Evolutionary conservation across 2,329 filamentous ascomycete species (phyloP), one percentile per base, ranked within the genome.

Genomic region (Penicillium frequentans): DNA sequence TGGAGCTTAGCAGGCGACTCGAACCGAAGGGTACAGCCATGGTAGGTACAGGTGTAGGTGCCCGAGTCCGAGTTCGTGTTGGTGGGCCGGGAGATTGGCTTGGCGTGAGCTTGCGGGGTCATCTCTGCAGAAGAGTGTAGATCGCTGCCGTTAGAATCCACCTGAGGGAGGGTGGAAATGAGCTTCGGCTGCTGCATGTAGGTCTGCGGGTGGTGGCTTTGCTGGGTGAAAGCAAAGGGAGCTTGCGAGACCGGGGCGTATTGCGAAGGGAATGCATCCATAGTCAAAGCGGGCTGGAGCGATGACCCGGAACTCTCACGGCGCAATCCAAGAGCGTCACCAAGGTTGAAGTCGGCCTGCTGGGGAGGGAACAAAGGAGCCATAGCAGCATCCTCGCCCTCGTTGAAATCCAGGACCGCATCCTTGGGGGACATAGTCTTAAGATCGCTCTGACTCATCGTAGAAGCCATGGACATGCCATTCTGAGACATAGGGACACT

Each of bases 381-480:
- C 66, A 89, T 86, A 57, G 86, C 86, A 5, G 84, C 77, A 48
- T 89, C 88, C 19, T 88, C 86, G 0, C 81, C 75, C 39, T 95
- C 91, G 59, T 88, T 85, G 70, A 93, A 96, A 58, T 97, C 93
- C 49, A 97, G 77, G 58, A 96, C 77, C 1, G 93, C 90, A 68
- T 98, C 93, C 76, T 96, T 96, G 24, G 93, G 95, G 1, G 93
- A 98, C 47, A 99, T 96, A 0, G 93, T 96, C 74, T 91, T 90
- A 1, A 86, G 82, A n/a, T 88, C 70, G 37, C 71, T 64, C 59
- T 73, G 64, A 50, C 27, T 33, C 29, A 45, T 33, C 16, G 77
- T 52, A 49, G 64, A 50, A 24, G 63, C 58, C 53, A 72, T 59
- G n/a, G 56, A 62, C 60, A 73, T 78, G 52, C 68, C 64, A 48